phyloP scores from a whole-genome alignment of 345 rosid species.

The Lepidium didymum region DNA sequence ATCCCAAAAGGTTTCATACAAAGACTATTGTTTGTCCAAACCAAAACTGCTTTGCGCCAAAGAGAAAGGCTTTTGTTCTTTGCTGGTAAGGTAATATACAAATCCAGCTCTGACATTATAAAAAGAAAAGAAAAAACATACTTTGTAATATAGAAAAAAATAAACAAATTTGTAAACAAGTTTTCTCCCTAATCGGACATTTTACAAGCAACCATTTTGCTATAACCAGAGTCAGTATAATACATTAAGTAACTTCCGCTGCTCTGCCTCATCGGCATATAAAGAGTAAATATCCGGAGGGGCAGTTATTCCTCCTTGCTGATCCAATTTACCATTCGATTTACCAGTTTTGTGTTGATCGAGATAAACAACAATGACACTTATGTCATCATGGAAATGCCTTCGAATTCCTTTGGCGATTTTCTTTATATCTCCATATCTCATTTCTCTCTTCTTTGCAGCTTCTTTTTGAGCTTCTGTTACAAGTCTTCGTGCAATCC shows the following conservation, averaged over 20 bases:
- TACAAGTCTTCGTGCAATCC: conserved; percentile 61
- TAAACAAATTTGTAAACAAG: conserved; percentile 30
- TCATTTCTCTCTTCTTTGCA: conserved; percentile 70
- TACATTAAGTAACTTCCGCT: conserved; percentile 14
- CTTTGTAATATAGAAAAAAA: neutral
- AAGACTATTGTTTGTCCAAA: conserved; percentile 5
- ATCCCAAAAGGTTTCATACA: neutral
- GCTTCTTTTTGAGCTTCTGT: conserved; percentile 66
- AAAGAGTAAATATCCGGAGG: conserved; percentile 73
- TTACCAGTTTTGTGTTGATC: conserved; percentile 43
- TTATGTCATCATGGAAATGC: conserved; percentile 73
- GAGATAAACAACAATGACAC: conserved; percentile 63
- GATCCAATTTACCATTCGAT: conserved; percentile 17
- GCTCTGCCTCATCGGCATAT: conserved; percentile 42
- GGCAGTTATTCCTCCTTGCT: conserved; percentile 45
- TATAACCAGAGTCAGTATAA: conserved; percentile 12
- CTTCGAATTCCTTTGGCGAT: conserved; percentile 57
- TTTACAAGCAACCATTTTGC: conserved; percentile 1
- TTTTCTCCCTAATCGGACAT: conserved; percentile 5
- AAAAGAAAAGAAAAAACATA: neutral
- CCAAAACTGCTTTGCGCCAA: conserved; percentile 1
- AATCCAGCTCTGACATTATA: conserved; percentile 5
- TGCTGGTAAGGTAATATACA: conserved; percentile 27
- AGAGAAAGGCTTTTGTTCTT: neutral
- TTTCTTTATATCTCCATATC: conserved; percentile 49